Evolutionary conservation across 768 basidiomycete species (phyloP), one percentile per base, ranked within the genome.

Genomic region (Favolaschia claudopus): DNA sequence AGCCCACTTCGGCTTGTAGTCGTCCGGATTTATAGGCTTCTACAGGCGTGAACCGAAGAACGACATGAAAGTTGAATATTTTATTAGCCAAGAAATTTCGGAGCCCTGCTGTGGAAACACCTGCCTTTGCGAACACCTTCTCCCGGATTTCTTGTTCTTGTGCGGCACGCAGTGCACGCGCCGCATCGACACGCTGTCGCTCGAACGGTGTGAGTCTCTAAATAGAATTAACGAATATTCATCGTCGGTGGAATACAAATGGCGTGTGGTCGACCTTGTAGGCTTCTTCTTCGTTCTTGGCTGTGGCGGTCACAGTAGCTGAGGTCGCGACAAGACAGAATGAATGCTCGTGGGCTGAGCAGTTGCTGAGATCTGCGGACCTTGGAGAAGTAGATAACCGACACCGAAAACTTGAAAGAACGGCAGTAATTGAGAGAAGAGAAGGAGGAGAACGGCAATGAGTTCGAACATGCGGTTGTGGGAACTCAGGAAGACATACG

Each of bases 191-290:
- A 64, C 83, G 84, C 43, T 83, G 80, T 63, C 79, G 81, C 60
- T 89, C 70, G 74, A 87, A 86, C 61, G 89, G 88, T 20, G 88
- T 80, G 79, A 90, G 78, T 69, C 79, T 76, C 88, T 89, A 60
- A 7, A 40, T 25, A 29, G n/a, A 36, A 28, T 51, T 13, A 27
- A 37, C 27, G n/a, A n/a, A n/a, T n/a, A n/a, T n/a, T n/a, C n/a
- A n/a, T n/a, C n/a, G n/a, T n/a, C n/a, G 39, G 25, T 22, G 20
- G 15, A 50, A 29, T n/a, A 33, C 27, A 34, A 37, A 37, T 32
- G n/a, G 40, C n/a, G 34, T 55, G 19, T 19, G 34, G 13, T 33
- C 2, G 33, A 84, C 84, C 66, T 80, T 78, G 66, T 85, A 85
- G 32, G 82, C 72, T 65, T 84, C 77, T 70, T 83, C 79, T 75